A percentile compares a stretch with the other conserved stretches of the same genome.
phyloP scores from a whole-genome alignment of 805 yeast genomes.

The Priceomyces melissophilus region DNA sequence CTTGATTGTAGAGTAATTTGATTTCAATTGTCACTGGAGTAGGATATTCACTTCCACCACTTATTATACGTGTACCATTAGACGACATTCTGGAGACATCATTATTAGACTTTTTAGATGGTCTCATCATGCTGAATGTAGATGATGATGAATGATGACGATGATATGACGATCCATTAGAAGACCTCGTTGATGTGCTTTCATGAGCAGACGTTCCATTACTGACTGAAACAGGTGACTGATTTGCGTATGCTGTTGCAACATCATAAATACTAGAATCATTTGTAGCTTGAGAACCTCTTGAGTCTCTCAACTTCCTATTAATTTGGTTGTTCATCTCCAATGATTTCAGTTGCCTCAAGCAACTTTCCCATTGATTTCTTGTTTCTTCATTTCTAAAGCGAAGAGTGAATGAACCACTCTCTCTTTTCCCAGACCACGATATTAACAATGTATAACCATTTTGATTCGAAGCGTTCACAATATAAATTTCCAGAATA shows the following conservation, averaged over 20 bases:
- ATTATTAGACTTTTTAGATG: slow-evolving; percentile 21
- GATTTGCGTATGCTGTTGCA: slow-evolving; percentile 15
- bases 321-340: slow-evolving; percentile 40
- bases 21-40: slow-evolving; percentile 13
- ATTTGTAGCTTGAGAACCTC: slow-evolving; percentile 21
- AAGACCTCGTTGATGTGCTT: slow-evolving; percentile 21
- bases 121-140: slow-evolving; percentile 43
- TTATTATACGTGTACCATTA: slow-evolving; percentile 7
- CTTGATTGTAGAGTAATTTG: slow-evolving; percentile 30
- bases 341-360: slow-evolving; percentile 45
- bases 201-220: slow-evolving; percentile 6
- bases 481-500: slow-evolving; percentile 57
- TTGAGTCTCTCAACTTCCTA: slow-evolving; percentile 34
- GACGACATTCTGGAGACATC: slow-evolving; percentile 11
- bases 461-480: slow-evolving; percentile 31
- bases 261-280: slow-evolving; percentile 24
- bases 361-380: slow-evolving; percentile 74
- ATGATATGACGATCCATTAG: slow-evolving; percentile 27
- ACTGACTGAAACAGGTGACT: slow-evolving; percentile 9
- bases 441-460: slow-evolving; percentile 63
- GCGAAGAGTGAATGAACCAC: slow-evolving; percentile 78
- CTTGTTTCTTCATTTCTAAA: slow-evolving; percentile 82
- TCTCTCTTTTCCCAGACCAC: slow-evolving; percentile 85
- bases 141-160: slow-evolving; percentile 43
- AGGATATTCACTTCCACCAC: slow-evolving; percentile 4